Evolutionary conservation across 805 yeast species (phyloP).

Genomic region (Nakazawaea ernobii): DNA sequence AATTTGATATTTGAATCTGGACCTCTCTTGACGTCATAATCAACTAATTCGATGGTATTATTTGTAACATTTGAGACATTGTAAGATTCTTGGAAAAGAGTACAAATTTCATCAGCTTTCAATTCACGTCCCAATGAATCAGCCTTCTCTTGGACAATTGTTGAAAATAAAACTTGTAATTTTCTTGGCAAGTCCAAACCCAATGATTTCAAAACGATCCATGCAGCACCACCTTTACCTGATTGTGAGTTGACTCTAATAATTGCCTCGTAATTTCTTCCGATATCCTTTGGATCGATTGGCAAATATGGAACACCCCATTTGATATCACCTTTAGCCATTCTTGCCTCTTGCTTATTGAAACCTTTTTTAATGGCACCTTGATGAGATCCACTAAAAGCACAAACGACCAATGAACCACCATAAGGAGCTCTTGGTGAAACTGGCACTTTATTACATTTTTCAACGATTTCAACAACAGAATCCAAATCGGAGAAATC

Average conservation of each 20-base stretch:
- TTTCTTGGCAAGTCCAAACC: constrained; percentile 72
- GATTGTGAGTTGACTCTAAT: constrained; percentile 81
- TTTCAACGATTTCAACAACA: constrained; percentile 64
- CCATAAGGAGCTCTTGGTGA: constrained; percentile 77
- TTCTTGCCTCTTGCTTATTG: constrained; percentile 45
- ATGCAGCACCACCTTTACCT: constrained; percentile 87
- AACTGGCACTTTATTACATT: constrained; percentile 72
- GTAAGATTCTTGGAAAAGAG: constrained; percentile 50
- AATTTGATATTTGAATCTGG: constrained; percentile 32
- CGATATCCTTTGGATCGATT: constrained; percentile 76
- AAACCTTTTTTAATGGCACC: constrained; percentile 69
- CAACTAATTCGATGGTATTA: constrained; percentile 30
- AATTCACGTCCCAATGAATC: constrained; percentile 66
- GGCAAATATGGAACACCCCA: constrained; percentile 79
- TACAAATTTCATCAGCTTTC: constrained; percentile 58
- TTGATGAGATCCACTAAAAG: constrained; percentile 71
- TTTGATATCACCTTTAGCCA: constrained; percentile 38
- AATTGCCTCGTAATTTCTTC: constrained; percentile 76
- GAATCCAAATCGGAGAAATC: constrained; percentile 67
- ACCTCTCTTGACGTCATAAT: constrained; percentile 32
- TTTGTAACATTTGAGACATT: constrained; percentile 35
- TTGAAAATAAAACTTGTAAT: constrained; percentile 64
- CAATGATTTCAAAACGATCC: constrained; percentile 66
- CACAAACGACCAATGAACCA: constrained; percentile 74
- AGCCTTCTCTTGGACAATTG: constrained; percentile 57